Evolutionary conservation across 2,329 filamentous ascomycete species (phyloP).

Genomic region (Fusarium buxicola): DNA sequence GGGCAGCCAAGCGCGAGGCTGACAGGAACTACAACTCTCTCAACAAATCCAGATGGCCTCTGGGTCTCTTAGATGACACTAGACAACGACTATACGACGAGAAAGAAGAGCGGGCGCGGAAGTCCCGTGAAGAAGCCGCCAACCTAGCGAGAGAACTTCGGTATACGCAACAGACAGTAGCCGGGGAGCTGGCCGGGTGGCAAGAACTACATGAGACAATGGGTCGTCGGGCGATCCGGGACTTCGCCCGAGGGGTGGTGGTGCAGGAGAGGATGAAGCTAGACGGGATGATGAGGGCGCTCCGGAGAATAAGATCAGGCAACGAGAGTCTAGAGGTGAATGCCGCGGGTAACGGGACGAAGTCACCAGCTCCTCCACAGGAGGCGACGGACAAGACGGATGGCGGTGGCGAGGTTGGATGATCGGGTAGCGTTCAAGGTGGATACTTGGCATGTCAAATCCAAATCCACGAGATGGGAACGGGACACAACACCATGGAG

Average conservation of each 20-base stretch:
- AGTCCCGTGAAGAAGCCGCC: conserved; percentile 76
- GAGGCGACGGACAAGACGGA: conserved; percentile 31
- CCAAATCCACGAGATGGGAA: conserved; percentile 19
- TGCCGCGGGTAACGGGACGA: conserved; percentile 29
- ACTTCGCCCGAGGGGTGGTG: conserved; percentile 82
- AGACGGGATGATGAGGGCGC: conserved; percentile 82
- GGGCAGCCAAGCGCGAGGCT: conserved; percentile 77
- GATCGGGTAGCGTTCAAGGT: conserved; percentile 22
- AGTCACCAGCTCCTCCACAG: conserved; percentile 20
- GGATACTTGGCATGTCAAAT: conserved; percentile 26
- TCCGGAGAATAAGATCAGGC: conserved; percentile 68
- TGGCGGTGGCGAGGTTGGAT: conserved; percentile 33
- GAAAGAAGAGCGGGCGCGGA: conserved; percentile 81
- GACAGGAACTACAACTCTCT: conserved; percentile 83
- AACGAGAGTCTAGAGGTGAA: conserved; percentile 20
- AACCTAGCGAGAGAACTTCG: conserved; percentile 83
- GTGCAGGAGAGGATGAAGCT: conserved; percentile 82
- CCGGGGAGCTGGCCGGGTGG: conserved; percentile 91
- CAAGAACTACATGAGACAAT: conserved; percentile 87
- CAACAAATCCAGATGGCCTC: conserved; percentile 81
- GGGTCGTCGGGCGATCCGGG: conserved; percentile 78
- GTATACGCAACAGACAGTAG: conserved; percentile 94
- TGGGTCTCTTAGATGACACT: conserved; percentile 87
- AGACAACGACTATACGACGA: conserved; percentile 85
- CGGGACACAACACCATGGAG: conserved; percentile 38